Evolutionary conservation across 2,329 filamentous ascomycete species (phyloP).

Genomic region (Ceratocystis eucalypticola): DNA sequence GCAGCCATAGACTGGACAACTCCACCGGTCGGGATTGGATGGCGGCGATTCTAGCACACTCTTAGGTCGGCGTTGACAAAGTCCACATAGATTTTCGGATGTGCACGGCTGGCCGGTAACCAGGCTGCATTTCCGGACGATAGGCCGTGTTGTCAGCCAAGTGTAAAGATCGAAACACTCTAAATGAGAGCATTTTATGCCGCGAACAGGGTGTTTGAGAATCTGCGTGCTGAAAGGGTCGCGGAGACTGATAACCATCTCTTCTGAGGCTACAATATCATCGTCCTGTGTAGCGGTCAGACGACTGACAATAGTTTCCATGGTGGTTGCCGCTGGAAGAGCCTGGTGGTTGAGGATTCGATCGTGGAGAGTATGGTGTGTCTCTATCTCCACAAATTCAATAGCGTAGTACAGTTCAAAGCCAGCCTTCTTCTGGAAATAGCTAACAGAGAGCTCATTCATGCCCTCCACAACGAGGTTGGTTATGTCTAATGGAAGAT

Average conservation of each 20-base stretch:
- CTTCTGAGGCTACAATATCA: slow-evolving; percentile 31
- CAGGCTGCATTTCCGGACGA: slow-evolving; percentile 29
- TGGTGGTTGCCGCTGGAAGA: slow-evolving; percentile 26
- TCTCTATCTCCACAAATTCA: slow-evolving; percentile 50
- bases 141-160: slow-evolving; percentile 56
- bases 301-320: background rate
- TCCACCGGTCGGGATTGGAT: background rate
- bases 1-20: slow-evolving; percentile 14
- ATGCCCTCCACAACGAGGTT: slow-evolving; percentile 39
- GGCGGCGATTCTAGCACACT: background rate
- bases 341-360: slow-evolving; percentile 28
- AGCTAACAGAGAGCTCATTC: slow-evolving; percentile 48
- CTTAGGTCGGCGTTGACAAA: background rate
- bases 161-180: slow-evolving; percentile 85
- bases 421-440: slow-evolving; percentile 20
- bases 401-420: slow-evolving; percentile 42
- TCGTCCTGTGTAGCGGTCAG: background rate
- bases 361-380: slow-evolving; percentile 32
- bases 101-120: background rate
- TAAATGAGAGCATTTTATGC: slow-evolving; percentile 55
- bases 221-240: slow-evolving; percentile 54
- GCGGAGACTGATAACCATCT: slow-evolving; percentile 48
- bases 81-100: background rate
- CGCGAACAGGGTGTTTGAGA: slow-evolving; percentile 59
- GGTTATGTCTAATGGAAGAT: slow-evolving; percentile 65